These are phyloP conservation scores for Botrytis fabae DNA, from an alignment of 2,329 filamentous ascomycete genomes.

Conservation along the genomic window DNA sequence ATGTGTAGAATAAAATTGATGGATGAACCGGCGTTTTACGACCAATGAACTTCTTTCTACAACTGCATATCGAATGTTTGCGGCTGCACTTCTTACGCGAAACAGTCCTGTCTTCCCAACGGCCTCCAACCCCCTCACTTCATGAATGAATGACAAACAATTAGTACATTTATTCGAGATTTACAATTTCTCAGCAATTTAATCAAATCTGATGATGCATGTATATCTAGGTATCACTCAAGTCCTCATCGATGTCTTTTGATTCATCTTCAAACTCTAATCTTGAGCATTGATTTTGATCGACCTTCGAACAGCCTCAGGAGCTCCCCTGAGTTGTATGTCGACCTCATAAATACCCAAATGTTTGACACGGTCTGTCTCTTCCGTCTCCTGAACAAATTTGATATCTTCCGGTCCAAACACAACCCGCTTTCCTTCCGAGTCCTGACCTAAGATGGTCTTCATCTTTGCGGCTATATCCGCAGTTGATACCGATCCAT, in stretches of 20 bases:
- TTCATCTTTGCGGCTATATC: constrained; percentile 53
- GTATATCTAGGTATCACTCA: background rate
- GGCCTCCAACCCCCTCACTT: background rate
- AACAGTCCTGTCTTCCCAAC: background rate
- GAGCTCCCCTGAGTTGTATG: constrained; percentile 51
- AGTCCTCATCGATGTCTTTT: background rate
- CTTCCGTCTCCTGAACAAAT: constrained; percentile 46
- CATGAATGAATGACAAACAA: background rate
- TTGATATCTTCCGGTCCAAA: constrained; percentile 51
- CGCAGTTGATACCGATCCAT: constrained; percentile 55
- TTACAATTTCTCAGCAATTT: background rate
- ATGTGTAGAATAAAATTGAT: background rate
- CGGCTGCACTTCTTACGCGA: background rate
- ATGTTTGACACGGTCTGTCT: constrained; percentile 50
- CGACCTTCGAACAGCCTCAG: constrained; percentile 44
- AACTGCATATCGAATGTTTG: background rate
- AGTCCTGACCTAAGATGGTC: constrained; percentile 50
- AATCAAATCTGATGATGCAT: background rate
- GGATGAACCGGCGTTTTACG: background rate
- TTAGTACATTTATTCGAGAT: background rate
- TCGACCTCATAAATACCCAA: constrained; percentile 54
- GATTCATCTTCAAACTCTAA: constrained; percentile 24
- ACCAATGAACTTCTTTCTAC: background rate
- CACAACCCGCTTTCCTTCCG: constrained; percentile 52
- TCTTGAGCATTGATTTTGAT: constrained; percentile 46